Evolutionary conservation across 352 stramenopile genomes (phyloP), one percentile per base, ranked within the genome.

Genomic region (Phytopythium boreale): DNA sequence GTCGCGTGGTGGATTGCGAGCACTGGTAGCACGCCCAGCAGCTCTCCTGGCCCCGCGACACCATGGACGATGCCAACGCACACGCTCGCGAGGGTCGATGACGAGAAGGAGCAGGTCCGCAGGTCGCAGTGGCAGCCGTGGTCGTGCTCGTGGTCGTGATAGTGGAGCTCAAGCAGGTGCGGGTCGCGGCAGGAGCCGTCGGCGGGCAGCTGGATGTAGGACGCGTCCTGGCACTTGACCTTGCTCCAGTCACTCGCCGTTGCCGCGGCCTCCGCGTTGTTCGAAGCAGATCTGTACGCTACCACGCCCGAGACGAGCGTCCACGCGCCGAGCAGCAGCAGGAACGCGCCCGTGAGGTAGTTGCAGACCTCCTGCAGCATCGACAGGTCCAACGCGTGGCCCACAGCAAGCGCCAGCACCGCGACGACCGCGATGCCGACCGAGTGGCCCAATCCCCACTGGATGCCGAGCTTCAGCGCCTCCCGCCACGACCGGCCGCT

Each of bases 381-480:
- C 2, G 61, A 69, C 14, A 85, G 63, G 58, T 69, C 68, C 49
- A 83, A 56, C 20, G 66, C 65, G 51, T 75, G 80, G 51, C 70
- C 89, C 15, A 75, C 64, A 0, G 72, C 81, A 69, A 82, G 88
- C 62, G 71, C 88, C 41, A 71, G 74, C 27, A 69, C 63, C 24
- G 71, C 92, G 58, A 90, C 68, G 20, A 74, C 27, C 17, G 97
- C 46, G 57, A 98, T 87, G n/a, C 93, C 93, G 0, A 92, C 68
- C 17, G 82, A 88, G 64, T 98, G 92, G 26, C 93, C 92, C 27
- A 88, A 73, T 12, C 93, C 93, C 93, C 90, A 98, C 64, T 92
- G 84, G 22, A 87, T 67, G 22, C 91, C 91, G 0, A 97, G 80
- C 2, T 66, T 69, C 69, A 97, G 94, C 24, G 89, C 79, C 17